Conservation (phyloP, 768 basidiomycete genomes). For the Tulasnella calospora region DNA sequence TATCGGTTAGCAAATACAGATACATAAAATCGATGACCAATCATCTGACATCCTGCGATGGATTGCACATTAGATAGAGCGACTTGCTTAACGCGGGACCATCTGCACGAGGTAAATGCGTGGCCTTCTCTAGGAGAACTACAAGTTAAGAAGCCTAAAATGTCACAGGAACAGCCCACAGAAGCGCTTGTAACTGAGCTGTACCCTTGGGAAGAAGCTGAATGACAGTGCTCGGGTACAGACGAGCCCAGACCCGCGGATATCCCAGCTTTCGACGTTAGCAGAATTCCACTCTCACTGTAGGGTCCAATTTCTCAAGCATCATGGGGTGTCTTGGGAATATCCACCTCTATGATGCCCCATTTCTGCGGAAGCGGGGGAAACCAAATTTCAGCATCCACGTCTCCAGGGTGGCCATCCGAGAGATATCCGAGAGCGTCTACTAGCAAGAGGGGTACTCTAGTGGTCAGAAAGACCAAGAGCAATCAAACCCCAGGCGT, state of each 20-base stretch:
- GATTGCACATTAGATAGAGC: background rate
- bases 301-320: background rate
- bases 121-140: background rate
- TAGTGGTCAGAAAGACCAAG: background rate
- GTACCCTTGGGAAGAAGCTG: background rate
- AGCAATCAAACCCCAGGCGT: background rate
- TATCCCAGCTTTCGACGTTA: background rate
- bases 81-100: background rate
- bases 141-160: background rate
- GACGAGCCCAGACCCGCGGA: background rate
- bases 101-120: background rate
- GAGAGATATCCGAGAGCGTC: background rate
- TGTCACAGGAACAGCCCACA: background rate
- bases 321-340: background rate
- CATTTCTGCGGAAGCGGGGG: background rate
- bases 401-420: background rate
- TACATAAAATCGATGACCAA: background rate
- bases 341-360: background rate
- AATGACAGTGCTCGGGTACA: background rate
- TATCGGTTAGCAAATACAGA: background rate
- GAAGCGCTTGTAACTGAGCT: background rate
- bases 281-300: background rate
- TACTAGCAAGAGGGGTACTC: background rate
- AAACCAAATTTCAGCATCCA: background rate
- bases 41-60: background rate